phyloP scores from a whole-genome alignment of 371 early-diverging fungal species.

The Mucor plumbeus region DNA sequence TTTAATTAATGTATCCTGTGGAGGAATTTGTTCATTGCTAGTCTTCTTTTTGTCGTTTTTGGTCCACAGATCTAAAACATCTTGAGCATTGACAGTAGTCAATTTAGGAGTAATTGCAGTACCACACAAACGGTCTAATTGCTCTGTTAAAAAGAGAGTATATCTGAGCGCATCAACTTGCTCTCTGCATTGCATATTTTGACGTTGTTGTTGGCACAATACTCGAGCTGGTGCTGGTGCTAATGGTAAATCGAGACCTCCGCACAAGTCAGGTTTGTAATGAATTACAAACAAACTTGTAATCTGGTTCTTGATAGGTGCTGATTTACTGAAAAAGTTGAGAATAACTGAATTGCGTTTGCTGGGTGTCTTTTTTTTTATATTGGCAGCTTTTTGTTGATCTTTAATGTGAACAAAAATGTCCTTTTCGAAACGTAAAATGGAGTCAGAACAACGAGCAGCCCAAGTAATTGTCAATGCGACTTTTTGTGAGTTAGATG shows the following conservation, averaged over 20 bases:
- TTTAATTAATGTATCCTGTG: not conserved
- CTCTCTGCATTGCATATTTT: slow-evolving; percentile 12
- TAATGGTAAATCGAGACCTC: slow-evolving; percentile 43
- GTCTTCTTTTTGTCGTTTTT: slow-evolving; percentile 17
- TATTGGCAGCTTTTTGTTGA: slow-evolving; percentile 33
- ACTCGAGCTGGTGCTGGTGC: slow-evolving; percentile 19
- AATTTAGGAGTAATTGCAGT: not conserved
- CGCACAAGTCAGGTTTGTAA: slow-evolving; percentile 51
- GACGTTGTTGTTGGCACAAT: not conserved
- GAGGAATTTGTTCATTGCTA: not conserved
- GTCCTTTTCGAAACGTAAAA: slow-evolving; percentile 54
- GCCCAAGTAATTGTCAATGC: slow-evolving; percentile 54
- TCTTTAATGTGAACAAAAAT: slow-evolving; percentile 60
- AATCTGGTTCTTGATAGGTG: slow-evolving; percentile 33
- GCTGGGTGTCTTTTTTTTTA: slow-evolving; percentile 41
- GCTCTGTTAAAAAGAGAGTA: slow-evolving; percentile 19
- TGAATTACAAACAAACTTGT: slow-evolving; percentile 45
- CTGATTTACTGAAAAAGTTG: slow-evolving; percentile 28
- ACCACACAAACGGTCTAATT: slow-evolving; percentile 23
- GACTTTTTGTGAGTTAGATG: slow-evolving; percentile 60
- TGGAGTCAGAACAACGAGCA: slow-evolving; percentile 44
- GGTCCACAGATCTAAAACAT: slow-evolving; percentile 48
- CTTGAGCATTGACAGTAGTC: slow-evolving; percentile 20
- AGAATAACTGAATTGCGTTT: slow-evolving; percentile 37
- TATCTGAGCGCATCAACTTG: slow-evolving; percentile 14